These are phyloP conservation scores for Fraxinus cuspidata DNA, from an alignment of 257 asterid genomes.

Conservation along the genomic window DNA sequence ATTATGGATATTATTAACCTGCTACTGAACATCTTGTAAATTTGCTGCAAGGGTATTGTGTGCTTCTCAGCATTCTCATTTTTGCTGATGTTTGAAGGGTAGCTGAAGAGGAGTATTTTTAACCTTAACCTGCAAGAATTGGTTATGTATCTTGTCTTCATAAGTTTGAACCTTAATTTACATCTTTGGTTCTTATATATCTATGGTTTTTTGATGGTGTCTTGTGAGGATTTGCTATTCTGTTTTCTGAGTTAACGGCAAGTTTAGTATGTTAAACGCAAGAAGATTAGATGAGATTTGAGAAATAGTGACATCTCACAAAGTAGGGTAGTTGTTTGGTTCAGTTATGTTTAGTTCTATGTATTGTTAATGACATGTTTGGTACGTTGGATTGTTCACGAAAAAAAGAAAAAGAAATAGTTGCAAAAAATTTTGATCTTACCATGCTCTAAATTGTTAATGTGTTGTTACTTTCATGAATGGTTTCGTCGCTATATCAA, in stretches of 20 bases:
- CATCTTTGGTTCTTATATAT: neutral
- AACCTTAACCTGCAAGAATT: neutral
- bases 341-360: no score
- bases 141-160: neutral
- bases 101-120: neutral
- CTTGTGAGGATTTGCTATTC: neutral
- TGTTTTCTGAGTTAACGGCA: neutral
- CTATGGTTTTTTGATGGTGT: neutral
- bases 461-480: no score
- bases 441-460: no score
- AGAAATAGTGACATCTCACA: neutral
- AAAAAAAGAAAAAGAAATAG: no score
- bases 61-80: slow-evolving; percentile 1
- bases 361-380: neutral
- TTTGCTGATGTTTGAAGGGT: neutral
- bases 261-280: neutral
- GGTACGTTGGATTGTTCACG: neutral
- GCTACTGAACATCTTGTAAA: neutral
- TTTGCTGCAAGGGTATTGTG: neutral
- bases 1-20: slow-evolving; percentile 41
- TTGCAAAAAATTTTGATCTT: no score
- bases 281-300: neutral
- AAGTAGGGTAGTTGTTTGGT: neutral
- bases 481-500: no score
- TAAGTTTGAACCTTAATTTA: neutral